Percentiles rank a stretch among this genome's conserved stretches.
phyloP scores from a whole-genome alignment of 495 filamentous ascomycete species.

The Aspergillus egyptiacus region DNA sequence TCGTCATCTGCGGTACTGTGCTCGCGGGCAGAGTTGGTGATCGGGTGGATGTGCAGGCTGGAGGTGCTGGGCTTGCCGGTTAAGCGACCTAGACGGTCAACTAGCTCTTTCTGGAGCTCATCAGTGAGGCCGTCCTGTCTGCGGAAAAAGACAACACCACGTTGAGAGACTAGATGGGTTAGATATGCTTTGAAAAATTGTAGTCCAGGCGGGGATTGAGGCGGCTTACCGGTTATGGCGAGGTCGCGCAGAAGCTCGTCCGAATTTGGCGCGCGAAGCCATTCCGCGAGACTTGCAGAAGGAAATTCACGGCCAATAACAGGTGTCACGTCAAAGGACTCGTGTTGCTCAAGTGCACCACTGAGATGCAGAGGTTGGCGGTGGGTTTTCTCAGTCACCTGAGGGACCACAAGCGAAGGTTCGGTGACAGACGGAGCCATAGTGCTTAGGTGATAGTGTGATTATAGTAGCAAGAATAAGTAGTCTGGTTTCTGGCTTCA shows the following conservation, averaged over 20 bases:
- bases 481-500: too few relatives aligned
- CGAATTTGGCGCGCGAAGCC: slow-evolving; percentile 55
- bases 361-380: slow-evolving; percentile 43
- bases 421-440: slow-evolving; percentile 3
- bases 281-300: slow-evolving; percentile 52
- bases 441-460: background rate
- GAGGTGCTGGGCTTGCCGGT: slow-evolving; percentile 63
- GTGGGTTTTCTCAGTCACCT: slow-evolving; percentile 3
- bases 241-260: slow-evolving; percentile 63
- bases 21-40: slow-evolving; percentile 57
- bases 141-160: slow-evolving; percentile 79
- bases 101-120: slow-evolving; percentile 62
- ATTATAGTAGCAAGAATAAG: background rate
- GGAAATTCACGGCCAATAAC: slow-evolving; percentile 62
- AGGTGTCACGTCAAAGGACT: slow-evolving; percentile 60
- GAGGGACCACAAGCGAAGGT: background rate
- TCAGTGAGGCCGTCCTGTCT: slow-evolving; percentile 61
- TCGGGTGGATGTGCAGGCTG: slow-evolving; percentile 66
- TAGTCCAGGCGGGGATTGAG: slow-evolving; percentile 3
- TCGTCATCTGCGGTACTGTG: slow-evolving; percentile 57
- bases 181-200: background rate
- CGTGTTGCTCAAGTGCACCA: slow-evolving; percentile 51
- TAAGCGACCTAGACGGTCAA: slow-evolving; percentile 55
- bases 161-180: slow-evolving; percentile 58
- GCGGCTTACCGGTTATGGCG: slow-evolving; percentile 53